These are phyloP conservation scores for Corallochytrium limacisporum DNA, from an alignment of 78 protist species.

Conservation along the genomic window DNA sequence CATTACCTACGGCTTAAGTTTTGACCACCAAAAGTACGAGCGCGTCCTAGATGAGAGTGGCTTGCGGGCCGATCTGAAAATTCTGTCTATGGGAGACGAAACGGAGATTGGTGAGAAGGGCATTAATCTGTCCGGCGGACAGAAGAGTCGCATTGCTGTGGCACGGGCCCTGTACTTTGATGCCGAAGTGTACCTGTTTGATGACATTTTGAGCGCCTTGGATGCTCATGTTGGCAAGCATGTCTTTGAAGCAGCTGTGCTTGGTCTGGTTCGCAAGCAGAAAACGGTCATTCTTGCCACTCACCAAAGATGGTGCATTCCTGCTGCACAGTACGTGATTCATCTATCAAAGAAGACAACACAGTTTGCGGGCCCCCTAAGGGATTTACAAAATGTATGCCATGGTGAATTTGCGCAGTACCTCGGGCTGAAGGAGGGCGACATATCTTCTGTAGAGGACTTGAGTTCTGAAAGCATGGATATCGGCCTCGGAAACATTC, in stretches of 20 bases:
- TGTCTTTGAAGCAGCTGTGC: constrained; percentile 31
- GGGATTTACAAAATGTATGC: too few relatives aligned
- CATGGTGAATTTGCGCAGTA: too few relatives aligned
- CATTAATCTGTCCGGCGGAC: constrained; percentile 57
- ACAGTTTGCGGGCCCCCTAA: too few relatives aligned
- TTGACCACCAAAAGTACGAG: constrained; percentile 39
- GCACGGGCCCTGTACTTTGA: constrained; percentile 56
- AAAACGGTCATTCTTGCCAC: too few relatives aligned
- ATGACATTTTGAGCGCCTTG: constrained; percentile 72
- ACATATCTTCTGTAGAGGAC: too few relatives aligned
- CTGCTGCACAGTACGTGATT: too few relatives aligned
- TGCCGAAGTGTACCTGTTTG: constrained; percentile 62
- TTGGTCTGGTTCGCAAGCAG: too few relatives aligned
- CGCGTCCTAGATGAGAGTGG: constrained; percentile 39
- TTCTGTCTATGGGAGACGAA: constrained; percentile 32
- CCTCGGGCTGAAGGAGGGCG: too few relatives aligned
- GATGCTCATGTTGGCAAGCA: constrained; percentile 62
- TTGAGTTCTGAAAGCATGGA: too few relatives aligned
- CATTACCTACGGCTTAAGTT: constrained; percentile 65
- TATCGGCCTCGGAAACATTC: too few relatives aligned
- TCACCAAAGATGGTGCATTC: too few relatives aligned
- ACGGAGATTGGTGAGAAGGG: constrained; percentile 59
- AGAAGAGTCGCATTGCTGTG: constrained; percentile 49
- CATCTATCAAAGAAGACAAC: too few relatives aligned
- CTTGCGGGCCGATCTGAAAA: constrained; percentile 17